Evolutionary conservation across 2,329 filamentous ascomycete species (phyloP), one percentile per base, ranked within the genome.

Genomic region (Colletotrichum abscissum): DNA sequence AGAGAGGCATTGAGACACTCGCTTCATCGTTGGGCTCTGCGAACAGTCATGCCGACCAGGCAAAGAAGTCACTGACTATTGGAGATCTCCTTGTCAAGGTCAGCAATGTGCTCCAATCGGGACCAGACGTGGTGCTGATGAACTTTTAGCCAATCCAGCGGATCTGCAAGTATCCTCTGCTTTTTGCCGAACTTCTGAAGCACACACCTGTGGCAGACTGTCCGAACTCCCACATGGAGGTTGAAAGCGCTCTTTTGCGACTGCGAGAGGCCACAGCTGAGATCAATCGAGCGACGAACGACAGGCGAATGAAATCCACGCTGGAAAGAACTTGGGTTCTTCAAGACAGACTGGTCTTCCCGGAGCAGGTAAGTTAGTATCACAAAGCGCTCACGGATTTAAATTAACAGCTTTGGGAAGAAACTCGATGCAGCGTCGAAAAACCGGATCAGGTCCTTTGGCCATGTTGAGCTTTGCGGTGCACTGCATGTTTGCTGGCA

Each of bases 71-170:
- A 2, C 85, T 97, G 76, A 95, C 93, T 1, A 90, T 98, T 75
- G 91, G 92, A 62, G 97, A 98, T 82, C 87, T 98, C 5, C 87
- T 98, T 68, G 95, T 98, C 76, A 98, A 98, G 90, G 95, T 94
- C 77, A 76, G 82, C 60, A 42, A 38, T 46, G 63, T 33, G 22
- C n/a, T 16, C 19, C 22, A 49, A 24, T 8, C 14, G 24, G 9
- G 4, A 22, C 42, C 38, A n/a, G 49, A 4, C 19, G 63, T 59
- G 42, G n/a, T 55, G 26, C 55, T 75, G 75, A 76, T 69, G 66
- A 42, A 19, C 16, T 52, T 52, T 22, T 67, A 97, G 94, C 97
- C 96, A 0, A 95, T 98, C 24, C 96, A 99, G 82, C 90, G 96
- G 68, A 90, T 98, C 26, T 97, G 95, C 85, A 95, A 93, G 83